phyloP scores from a whole-genome alignment of 192 early-diverging fungal genomes.

The Oehlia diaphana region DNA sequence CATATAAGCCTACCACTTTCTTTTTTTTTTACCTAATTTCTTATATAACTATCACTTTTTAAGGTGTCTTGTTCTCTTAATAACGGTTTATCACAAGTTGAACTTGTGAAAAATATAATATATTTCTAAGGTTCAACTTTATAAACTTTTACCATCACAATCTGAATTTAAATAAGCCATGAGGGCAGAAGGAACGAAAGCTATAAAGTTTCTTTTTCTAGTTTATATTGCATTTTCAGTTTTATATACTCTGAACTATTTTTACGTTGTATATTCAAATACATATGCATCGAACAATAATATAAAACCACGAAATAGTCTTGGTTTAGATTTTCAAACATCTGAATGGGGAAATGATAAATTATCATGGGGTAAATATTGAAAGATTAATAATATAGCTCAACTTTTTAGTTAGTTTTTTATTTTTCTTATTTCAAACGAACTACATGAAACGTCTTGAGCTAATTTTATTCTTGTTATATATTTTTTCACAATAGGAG shows the following conservation, averaged over 20 bases:
- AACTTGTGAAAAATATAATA: background rate
- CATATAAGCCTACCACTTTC: background rate
- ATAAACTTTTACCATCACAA: background rate
- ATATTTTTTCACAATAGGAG: background rate
- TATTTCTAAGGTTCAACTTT: background rate
- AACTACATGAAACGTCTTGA: background rate
- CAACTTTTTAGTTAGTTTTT: too few species aligned
- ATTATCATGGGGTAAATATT: background rate
- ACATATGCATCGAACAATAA: background rate
- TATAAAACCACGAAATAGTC: slow-evolving; percentile 3
- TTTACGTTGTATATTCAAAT: slow-evolving; percentile 4
- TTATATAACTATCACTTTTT: background rate
- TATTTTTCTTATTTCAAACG: background rate
- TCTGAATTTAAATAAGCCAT: background rate
- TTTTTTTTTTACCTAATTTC: background rate
- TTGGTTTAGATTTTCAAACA: background rate
- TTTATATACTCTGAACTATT: slow-evolving; percentile 15
- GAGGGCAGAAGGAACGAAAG: slow-evolving; percentile 21
- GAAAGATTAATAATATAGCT: background rate
- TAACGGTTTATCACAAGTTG: slow-evolving; percentile 14
- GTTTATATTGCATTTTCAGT: slow-evolving; percentile 13
- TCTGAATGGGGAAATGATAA: slow-evolving; percentile 13
- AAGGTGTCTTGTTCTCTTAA: background rate
- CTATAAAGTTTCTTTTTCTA: slow-evolving; percentile 10
- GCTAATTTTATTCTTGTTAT: background rate